A percentile compares a stretch with the other conserved stretches of the same genome.
phyloP scores from a whole-genome alignment of 2,329 filamentous ascomycete species.

The Parastagonospora nodorum region DNA sequence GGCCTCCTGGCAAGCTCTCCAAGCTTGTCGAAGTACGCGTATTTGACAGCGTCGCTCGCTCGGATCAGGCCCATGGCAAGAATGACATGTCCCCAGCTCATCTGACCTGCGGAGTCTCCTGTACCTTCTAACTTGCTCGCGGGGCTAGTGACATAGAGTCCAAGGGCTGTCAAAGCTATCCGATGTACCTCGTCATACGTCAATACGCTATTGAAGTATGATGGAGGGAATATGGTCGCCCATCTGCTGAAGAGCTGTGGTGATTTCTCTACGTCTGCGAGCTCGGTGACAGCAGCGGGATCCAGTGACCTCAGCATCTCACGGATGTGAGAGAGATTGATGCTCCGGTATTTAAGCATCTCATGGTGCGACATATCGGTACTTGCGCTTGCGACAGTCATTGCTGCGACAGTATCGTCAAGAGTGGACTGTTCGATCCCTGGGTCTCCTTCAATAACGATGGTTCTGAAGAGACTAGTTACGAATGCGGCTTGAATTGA shows the following conservation, averaged over 20 bases:
- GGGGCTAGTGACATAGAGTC: conserved; percentile 40
- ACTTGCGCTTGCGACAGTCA: conserved; percentile 7
- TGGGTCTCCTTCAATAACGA: conserved; percentile 35
- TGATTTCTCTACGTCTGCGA: conserved; percentile 30
- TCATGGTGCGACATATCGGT: conserved; percentile 20
- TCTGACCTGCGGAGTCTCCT: conserved; percentile 13
- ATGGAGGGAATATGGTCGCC: conserved; percentile 30
- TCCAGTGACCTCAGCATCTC: conserved; percentile 62
- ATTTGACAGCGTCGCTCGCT: conserved; percentile 56
- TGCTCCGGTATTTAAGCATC: conserved; percentile 46
- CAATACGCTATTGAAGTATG: conserved; percentile 56
- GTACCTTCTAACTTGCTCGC: conserved; percentile 4
- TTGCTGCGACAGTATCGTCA: conserved; percentile 15
- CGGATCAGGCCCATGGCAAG: conserved; percentile 50
- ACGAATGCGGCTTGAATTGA: conserved; percentile 51
- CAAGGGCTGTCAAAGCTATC: conserved; percentile 59
- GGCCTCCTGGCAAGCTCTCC: conserved; percentile 7
- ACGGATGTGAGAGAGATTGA: conserved; percentile 69
- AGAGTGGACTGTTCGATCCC: conserved; percentile 12
- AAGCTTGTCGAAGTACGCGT: conserved; percentile 37
- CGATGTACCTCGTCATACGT: conserved; percentile 66
- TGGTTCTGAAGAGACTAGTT: conserved; percentile 40
- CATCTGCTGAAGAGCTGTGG: conserved; percentile 22
- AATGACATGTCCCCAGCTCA: conserved; percentile 49
- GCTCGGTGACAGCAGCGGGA: conserved; percentile 32